These are phyloP conservation scores for Lyophyllum decastes DNA, from an alignment of 768 basidiomycete genomes.

Conservation along the genomic window DNA sequence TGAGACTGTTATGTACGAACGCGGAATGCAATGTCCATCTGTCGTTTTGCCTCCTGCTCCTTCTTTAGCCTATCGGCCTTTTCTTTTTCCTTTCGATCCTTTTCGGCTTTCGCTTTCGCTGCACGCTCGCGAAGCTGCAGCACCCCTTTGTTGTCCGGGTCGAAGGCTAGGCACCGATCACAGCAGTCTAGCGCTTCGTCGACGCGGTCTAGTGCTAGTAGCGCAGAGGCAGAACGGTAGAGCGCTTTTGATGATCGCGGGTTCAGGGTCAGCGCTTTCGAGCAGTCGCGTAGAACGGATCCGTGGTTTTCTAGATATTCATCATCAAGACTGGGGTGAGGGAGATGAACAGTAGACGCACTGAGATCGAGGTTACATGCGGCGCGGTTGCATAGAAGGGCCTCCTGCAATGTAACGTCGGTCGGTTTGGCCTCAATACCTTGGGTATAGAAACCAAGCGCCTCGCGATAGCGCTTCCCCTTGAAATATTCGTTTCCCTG, in stretches of 20 bases:
- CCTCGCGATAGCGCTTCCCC: slow-evolving; percentile 85
- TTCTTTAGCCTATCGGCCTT: slow-evolving; percentile 48
- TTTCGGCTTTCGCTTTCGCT: slow-evolving; percentile 44
- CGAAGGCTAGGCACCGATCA: slow-evolving; percentile 61
- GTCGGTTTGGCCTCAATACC: slow-evolving; percentile 85
- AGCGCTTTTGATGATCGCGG: slow-evolving; percentile 76
- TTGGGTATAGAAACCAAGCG: slow-evolving; percentile 86
- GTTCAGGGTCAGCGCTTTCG: slow-evolving; percentile 66
- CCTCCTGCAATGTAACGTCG: slow-evolving; percentile 56
- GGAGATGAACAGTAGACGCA: slow-evolving; percentile 33
- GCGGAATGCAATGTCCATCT: slow-evolving; percentile 60
- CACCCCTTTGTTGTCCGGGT: slow-evolving; percentile 57
- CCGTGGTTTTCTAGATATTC: slow-evolving; percentile 84
- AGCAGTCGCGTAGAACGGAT: slow-evolving; percentile 83
- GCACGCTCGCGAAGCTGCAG: slow-evolving; percentile 49
- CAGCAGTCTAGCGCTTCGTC: slow-evolving; percentile 89
- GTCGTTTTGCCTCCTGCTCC: slow-evolving; percentile 52
- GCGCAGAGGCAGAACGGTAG: slow-evolving; percentile 81
- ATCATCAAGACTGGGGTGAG: background rate
- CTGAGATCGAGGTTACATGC: slow-evolving; percentile 91
- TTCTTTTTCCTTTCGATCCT: slow-evolving; percentile 53
- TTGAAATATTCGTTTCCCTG: slow-evolving; percentile 96
- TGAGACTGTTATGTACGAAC: slow-evolving; percentile 39
- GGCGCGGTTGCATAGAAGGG: slow-evolving; percentile 85
- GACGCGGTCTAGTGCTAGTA: slow-evolving; percentile 70